A percentile compares a stretch with the other conserved stretches of the same genome.
Conservation (phyloP, 345 rosid species). For the Acer yangbiense region DNA sequence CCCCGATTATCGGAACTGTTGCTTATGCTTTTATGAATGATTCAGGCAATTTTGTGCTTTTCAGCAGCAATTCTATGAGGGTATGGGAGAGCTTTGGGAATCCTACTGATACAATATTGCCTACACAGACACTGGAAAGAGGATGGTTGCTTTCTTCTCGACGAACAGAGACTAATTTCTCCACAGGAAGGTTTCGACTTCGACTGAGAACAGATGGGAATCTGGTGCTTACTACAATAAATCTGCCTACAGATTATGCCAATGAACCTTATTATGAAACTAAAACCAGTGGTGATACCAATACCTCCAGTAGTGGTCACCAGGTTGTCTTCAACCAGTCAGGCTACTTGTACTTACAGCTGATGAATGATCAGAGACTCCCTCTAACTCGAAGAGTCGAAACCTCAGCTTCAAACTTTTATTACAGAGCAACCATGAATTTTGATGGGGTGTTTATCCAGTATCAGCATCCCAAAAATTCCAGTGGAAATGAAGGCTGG, state of each 20-base stretch:
- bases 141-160: neutral
- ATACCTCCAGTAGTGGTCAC: neutral
- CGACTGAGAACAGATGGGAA: neutral
- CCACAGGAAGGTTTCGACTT: slow-evolving; percentile 11
- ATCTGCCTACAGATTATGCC: neutral
- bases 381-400: neutral
- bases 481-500: slow-evolving; percentile 16
- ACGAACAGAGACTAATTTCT: slow-evolving; percentile 12
- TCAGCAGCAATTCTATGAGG: neutral
- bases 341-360: slow-evolving; percentile 4
- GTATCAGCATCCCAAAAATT: slow-evolving; percentile 4
- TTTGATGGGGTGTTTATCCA: slow-evolving; percentile 24
- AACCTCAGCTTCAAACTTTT: neutral
- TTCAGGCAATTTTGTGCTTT: slow-evolving; percentile 19
- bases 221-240: slow-evolving; percentile 18
- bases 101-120: slow-evolving; percentile 17
- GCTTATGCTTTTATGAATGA: neutral
- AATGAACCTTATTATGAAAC: slow-evolving; percentile 17
- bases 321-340: slow-evolving; percentile 16
- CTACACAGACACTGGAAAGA: slow-evolving; percentile 11
- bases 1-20: neutral
- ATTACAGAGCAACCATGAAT: slow-evolving; percentile 7
- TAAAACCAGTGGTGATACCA: neutral
- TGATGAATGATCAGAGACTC: neutral
- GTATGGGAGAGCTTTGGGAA: slow-evolving; percentile 9